phyloP scores from a whole-genome alignment of 2,329 filamentous ascomycete genomes.

The Venturiaceae sp. region DNA sequence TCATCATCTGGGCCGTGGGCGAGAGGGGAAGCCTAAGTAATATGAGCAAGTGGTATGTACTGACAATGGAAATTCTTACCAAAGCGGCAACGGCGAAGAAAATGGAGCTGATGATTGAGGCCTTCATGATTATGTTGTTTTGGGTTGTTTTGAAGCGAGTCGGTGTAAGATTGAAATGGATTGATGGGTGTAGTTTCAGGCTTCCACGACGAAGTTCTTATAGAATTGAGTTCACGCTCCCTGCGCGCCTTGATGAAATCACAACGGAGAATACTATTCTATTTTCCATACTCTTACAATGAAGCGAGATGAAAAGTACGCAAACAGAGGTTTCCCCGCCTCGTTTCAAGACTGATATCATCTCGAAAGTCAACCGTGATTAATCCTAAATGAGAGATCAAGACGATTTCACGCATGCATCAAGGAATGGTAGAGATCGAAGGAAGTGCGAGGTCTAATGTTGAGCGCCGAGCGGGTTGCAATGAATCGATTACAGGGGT shows the following conservation, averaged over 20 bases:
- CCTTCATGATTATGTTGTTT: background rate
- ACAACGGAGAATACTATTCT: background rate
- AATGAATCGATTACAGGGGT: background rate
- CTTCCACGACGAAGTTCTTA: background rate
- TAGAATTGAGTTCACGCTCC: background rate
- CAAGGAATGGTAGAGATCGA: background rate
- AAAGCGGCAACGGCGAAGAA: background rate
- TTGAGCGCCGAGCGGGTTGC: background rate
- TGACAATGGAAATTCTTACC: background rate
- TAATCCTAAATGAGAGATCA: background rate
- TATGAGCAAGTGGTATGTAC: background rate
- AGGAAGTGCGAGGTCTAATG: background rate
- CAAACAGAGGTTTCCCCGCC: background rate
- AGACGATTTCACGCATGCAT: background rate
- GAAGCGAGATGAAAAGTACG: background rate
- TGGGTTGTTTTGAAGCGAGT: background rate
- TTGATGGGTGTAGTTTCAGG: background rate
- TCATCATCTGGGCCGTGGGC: conserved; percentile 2
- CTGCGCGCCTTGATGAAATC: background rate
- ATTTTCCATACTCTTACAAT: background rate
- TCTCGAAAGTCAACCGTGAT: background rate
- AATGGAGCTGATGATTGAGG: background rate
- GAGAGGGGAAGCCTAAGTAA: background rate
- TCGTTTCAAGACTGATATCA: background rate
- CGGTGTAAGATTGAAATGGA: background rate